These are phyloP conservation scores for Pseudopithomyces maydicus DNA, from an alignment of 2,329 filamentous ascomycete species.

Conservation along the genomic window DNA sequence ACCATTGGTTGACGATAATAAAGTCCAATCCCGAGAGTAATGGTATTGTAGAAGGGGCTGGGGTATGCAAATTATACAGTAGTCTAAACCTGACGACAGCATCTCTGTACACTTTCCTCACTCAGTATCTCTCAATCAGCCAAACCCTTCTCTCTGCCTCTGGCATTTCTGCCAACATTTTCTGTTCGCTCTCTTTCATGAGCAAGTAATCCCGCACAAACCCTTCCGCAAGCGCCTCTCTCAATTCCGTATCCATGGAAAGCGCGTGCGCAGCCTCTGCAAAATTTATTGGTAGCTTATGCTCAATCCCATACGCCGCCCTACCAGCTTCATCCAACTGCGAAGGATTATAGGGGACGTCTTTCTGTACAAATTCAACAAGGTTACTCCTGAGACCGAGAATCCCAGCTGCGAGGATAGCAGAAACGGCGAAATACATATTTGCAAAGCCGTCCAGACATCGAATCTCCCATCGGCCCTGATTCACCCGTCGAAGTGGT, in stretches of 20 bases:
- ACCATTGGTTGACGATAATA: too few relatives aligned
- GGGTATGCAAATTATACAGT: neutral
- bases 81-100: neutral
- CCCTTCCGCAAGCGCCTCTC: conserved; percentile 52
- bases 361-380: conserved; percentile 58
- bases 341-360: conserved; percentile 52
- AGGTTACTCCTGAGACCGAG: conserved; percentile 55
- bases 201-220: conserved; percentile 62
- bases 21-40: too few relatives aligned
- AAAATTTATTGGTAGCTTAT: conserved; percentile 61
- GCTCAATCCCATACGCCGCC: conserved; percentile 57
- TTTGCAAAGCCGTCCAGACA: conserved; percentile 81
- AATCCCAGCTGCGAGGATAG: conserved; percentile 64
- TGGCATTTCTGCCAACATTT: conserved; percentile 56
- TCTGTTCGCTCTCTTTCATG: conserved; percentile 65
- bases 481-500: conserved; percentile 69
- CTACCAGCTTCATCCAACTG: conserved; percentile 48
- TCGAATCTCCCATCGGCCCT: conserved; percentile 78
- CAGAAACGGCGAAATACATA: conserved; percentile 71
- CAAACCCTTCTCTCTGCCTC: conserved; percentile 58
- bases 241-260: conserved; percentile 54
- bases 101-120: neutral
- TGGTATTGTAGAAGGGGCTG: neutral
- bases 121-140: conserved; percentile 69
- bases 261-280: conserved; percentile 61